Evolutionary conservation across 192 early-diverging fungal species (phyloP).

Genomic region (Kickxella alabastrina): DNA sequence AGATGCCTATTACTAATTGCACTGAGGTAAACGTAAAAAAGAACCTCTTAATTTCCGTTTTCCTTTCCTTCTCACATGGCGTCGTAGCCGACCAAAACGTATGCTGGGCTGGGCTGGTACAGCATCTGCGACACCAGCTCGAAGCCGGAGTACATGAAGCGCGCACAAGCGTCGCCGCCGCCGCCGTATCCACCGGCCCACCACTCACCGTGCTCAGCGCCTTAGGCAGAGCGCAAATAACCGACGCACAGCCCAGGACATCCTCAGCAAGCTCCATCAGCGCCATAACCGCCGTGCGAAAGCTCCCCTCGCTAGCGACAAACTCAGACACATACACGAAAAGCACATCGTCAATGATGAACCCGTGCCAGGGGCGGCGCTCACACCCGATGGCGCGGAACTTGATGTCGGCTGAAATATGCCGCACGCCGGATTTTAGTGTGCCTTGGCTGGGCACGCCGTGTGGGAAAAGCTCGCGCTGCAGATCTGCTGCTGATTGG

Average conservation of each 20-base stretch:
- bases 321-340: conserved; percentile 29
- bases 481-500: conserved; percentile 22
- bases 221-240: conserved; percentile 40
- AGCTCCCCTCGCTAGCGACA: conserved; percentile 22
- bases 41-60: not conserved
- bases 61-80: conserved; percentile 27
- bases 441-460: conserved; percentile 45
- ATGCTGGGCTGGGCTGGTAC: conserved; percentile 55
- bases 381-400: conserved; percentile 14
- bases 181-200: not conserved
- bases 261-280: conserved; percentile 53
- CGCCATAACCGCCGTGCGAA: conserved; percentile 41
- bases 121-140: conserved; percentile 55
- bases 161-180: conserved; percentile 49
- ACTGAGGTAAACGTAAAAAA: too few relatives aligned
- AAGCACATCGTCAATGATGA: conserved; percentile 34
- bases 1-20: too few relatives aligned
- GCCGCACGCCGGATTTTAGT: conserved; percentile 19
- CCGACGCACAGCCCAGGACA: conserved; percentile 24
- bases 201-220: not conserved
- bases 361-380: conserved; percentile 33
- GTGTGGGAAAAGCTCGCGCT: conserved; percentile 33
- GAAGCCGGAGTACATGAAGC: conserved; percentile 68
- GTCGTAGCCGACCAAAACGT: conserved; percentile 58
- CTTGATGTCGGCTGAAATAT: conserved; percentile 19